phyloP scores from a whole-genome alignment of 495 filamentous ascomycete species.

The Aspergillus panamensis region DNA sequence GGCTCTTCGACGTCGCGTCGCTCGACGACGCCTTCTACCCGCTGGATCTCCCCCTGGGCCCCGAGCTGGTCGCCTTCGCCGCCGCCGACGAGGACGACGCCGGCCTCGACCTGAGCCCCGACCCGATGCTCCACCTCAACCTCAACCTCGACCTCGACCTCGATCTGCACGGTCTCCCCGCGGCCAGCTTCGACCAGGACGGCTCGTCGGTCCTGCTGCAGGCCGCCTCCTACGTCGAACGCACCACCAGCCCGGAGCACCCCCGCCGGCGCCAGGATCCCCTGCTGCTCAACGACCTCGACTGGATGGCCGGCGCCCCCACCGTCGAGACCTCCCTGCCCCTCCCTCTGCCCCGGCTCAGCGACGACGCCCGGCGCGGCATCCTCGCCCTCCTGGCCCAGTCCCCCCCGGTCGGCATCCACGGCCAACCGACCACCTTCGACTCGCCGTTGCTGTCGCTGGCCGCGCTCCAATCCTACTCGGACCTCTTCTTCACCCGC shows the following conservation, averaged over 20 bases:
- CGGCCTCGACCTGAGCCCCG: slow-evolving; percentile 8
- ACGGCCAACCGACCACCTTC: slow-evolving; percentile 37
- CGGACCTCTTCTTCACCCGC: slow-evolving; percentile 52
- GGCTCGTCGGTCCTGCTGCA: slow-evolving; percentile 20
- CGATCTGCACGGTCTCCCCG: background rate
- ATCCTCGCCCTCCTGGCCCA: slow-evolving; percentile 44
- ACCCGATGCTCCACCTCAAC: slow-evolving; percentile 21
- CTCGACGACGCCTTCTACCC: slow-evolving; percentile 37
- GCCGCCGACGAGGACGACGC: no score
- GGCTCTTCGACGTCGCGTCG: slow-evolving; percentile 49
- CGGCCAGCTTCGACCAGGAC: background rate
- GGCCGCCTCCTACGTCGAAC: slow-evolving; percentile 21
- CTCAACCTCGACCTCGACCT: background rate
- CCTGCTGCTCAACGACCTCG: slow-evolving; percentile 23
- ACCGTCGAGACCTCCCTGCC: slow-evolving; percentile 11
- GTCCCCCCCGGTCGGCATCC: slow-evolving; percentile 36
- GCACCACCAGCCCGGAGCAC: background rate
- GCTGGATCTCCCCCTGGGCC: slow-evolving; percentile 28
- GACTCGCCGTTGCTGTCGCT: slow-evolving; percentile 48
- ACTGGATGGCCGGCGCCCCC: slow-evolving; percentile 33
- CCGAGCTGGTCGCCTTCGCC: slow-evolving; percentile 24
- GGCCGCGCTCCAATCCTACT: slow-evolving; percentile 46
- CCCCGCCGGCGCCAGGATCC: background rate
- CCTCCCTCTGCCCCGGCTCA: slow-evolving; percentile 22
- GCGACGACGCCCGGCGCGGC: slow-evolving; percentile 34